Evolutionary conservation across 495 filamentous ascomycete genomes (phyloP).

Genomic region (Trichocladium antarcticum): DNA sequence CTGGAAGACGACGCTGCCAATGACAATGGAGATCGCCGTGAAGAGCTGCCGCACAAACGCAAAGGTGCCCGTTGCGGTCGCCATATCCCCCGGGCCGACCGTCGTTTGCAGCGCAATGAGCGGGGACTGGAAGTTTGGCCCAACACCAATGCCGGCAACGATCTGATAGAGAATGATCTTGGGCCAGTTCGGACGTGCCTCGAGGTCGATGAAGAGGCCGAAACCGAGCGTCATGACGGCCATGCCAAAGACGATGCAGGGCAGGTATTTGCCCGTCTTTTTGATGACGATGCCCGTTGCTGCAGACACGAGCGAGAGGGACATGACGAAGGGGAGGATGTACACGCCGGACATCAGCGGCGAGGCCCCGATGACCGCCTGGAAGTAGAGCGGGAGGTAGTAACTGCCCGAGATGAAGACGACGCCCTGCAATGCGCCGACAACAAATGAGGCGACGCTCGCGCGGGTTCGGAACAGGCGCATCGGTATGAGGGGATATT

Average conservation of each 20-base stretch:
- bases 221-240: slow-evolving; percentile 50
- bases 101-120: slow-evolving; percentile 70
- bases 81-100: slow-evolving; percentile 58
- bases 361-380: slow-evolving; percentile 58
- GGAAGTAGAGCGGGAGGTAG: slow-evolving; percentile 71
- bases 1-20: slow-evolving; percentile 74
- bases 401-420: slow-evolving; percentile 66
- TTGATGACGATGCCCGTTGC: slow-evolving; percentile 58
- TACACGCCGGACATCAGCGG: slow-evolving; percentile 73
- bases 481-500: slow-evolving; percentile 67
- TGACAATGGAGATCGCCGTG: slow-evolving; percentile 59
- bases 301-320: slow-evolving; percentile 56
- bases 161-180: slow-evolving; percentile 55
- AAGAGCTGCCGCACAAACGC: slow-evolving; percentile 63
- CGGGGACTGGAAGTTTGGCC: slow-evolving; percentile 61
- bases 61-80: slow-evolving; percentile 65
- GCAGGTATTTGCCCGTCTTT: slow-evolving; percentile 52
- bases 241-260: slow-evolving; percentile 46
- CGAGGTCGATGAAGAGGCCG: slow-evolving; percentile 54
- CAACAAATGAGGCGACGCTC: slow-evolving; percentile 46
- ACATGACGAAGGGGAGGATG: slow-evolving; percentile 60
- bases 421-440: slow-evolving; percentile 55
- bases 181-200: slow-evolving; percentile 38
- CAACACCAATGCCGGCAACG: slow-evolving; percentile 54
- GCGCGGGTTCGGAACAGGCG: slow-evolving; percentile 51